A percentile compares a stretch with the other conserved stretches of the same genome.
Conservation (phyloP, 331 rosid species). For the Stylosanthes scabra region DNA sequence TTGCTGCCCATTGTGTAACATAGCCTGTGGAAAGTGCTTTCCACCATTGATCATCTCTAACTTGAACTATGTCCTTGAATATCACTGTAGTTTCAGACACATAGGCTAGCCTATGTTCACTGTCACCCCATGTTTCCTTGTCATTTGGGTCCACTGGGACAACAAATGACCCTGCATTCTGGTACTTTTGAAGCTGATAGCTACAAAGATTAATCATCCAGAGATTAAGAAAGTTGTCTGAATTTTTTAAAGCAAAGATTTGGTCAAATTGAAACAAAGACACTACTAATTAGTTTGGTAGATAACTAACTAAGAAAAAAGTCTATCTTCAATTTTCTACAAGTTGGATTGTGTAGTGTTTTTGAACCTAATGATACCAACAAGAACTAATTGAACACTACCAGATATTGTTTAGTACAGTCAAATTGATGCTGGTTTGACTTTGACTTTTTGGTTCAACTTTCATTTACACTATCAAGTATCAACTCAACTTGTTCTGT, state of each 20-base stretch:
- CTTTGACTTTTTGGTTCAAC: conserved; percentile 45
- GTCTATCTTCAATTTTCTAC: not conserved
- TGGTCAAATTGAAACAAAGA: conserved; percentile 18
- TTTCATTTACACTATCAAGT: conserved; percentile 14
- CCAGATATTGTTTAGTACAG: conserved; percentile 1
- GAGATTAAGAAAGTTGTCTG: too few species aligned
- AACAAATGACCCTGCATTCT: conserved; percentile 91
- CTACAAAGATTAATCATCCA: conserved; percentile 41
- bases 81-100: conserved; percentile 98
- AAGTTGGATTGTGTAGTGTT: conserved; percentile 33
- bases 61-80: conserved; percentile 90
- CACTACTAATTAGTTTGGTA: conserved; percentile 4
- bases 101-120: conserved; percentile 96
- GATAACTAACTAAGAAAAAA: conserved; percentile 10
- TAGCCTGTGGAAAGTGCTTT: conserved; percentile 91
- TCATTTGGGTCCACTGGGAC: conserved; percentile 87
- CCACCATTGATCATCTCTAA: conserved; percentile 99
- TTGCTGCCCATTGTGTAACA: conserved; percentile 95
- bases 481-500: conserved; percentile 1
- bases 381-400: conserved; percentile 25
- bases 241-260: too few species aligned
- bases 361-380: conserved; percentile 37
- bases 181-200: conserved; percentile 92
- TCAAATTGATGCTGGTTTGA: conserved; percentile 43
- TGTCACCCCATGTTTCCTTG: conserved; percentile 89